phyloP scores from a whole-genome alignment of 139 green algal species.

The Chlorella sp. region DNA sequence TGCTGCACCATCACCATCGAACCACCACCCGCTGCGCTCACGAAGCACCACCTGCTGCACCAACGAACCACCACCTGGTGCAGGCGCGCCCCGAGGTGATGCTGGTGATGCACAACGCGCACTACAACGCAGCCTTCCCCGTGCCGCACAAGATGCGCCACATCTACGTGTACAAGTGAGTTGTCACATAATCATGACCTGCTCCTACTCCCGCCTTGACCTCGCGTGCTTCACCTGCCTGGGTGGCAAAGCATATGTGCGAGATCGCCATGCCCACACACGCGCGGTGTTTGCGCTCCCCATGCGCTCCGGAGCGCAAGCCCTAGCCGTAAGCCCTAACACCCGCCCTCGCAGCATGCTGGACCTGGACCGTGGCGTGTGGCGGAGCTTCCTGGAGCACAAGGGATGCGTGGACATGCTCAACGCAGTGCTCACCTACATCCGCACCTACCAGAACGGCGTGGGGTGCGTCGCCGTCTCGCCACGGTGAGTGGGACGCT shows the following conservation, averaged over 20 bases:
- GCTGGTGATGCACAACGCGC: slow-evolving; percentile 29
- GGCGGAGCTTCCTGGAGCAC: slow-evolving; percentile 21
- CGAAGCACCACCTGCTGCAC: too few relatives aligned
- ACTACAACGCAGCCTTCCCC: slow-evolving; percentile 27
- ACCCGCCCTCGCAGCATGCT: slow-evolving; percentile 4
- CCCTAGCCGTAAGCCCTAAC: neutral
- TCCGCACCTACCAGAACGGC: slow-evolving; percentile 11
- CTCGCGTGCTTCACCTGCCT: too few relatives aligned
- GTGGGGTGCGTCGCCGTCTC: slow-evolving; percentile 18
- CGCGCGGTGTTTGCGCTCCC: too few relatives aligned
- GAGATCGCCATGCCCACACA: too few relatives aligned
- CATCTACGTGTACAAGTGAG: neutral
- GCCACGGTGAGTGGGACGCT: too few relatives aligned
- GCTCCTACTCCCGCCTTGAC: too few relatives aligned
- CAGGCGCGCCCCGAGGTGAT: slow-evolving; percentile 12
- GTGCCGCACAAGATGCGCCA: slow-evolving; percentile 1
- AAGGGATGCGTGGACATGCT: slow-evolving; percentile 28
- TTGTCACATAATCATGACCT: too few relatives aligned
- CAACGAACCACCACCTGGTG: too few relatives aligned
- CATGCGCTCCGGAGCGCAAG: too few relatives aligned
- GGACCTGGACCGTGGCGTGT: neutral
- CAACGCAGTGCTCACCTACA: slow-evolving; percentile 8
- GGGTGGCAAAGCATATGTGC: too few relatives aligned
- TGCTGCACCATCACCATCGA: too few relatives aligned
- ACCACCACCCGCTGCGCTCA: too few relatives aligned